A percentile compares a stretch with the other conserved stretches of the same genome.
Evolutionary conservation across 73 alveolate genomes (phyloP).

Genomic region (Tetrahymena malaccensis): DNA sequence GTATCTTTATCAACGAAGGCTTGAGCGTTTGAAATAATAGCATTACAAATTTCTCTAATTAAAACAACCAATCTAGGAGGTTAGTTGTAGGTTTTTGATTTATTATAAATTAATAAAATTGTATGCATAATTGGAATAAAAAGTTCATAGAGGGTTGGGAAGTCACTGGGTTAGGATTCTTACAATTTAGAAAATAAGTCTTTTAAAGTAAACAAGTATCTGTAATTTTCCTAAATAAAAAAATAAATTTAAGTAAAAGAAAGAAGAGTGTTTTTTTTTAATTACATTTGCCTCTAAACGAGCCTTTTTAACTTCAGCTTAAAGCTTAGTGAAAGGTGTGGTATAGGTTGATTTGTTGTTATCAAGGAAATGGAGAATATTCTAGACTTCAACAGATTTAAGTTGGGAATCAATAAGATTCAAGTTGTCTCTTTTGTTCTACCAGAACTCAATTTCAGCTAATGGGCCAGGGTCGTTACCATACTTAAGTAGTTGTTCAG

Average conservation of each 20-base stretch:
- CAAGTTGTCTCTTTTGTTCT: slow-evolving; percentile 86
- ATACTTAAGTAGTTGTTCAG: slow-evolving; percentile 83
- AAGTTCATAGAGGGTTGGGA: slow-evolving; percentile 88
- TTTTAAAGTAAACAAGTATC: slow-evolving; percentile 45
- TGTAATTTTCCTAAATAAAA: not conserved
- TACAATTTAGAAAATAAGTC: slow-evolving; percentile 68
- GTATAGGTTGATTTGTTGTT: slow-evolving; percentile 98
- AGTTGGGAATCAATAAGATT: slow-evolving; percentile 80
- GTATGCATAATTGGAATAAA: slow-evolving; percentile 98
- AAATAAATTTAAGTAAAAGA: not conserved
- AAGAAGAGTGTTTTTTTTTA: slow-evolving; percentile 39
- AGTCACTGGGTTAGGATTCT: slow-evolving; percentile 71
- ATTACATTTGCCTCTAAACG: slow-evolving; percentile 98
- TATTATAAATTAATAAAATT: slow-evolving; percentile 95
- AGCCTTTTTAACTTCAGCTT: slow-evolving; percentile 97
- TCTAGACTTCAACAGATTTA: slow-evolving; percentile 51
- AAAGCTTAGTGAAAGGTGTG: slow-evolving; percentile 95
- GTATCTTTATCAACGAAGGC: slow-evolving; percentile 85
- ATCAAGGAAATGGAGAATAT: slow-evolving; percentile 96
- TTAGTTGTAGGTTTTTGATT: slow-evolving; percentile 89
- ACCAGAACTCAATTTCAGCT: slow-evolving; percentile 99
- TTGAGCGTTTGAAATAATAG: slow-evolving; percentile 86
- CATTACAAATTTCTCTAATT: slow-evolving; percentile 96
- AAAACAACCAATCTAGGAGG: slow-evolving; percentile 95
- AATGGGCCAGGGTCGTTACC: slow-evolving; percentile 99